Evolutionary conservation across 305 asterid genomes (phyloP).

Genomic region (Solanum chacoense): DNA sequence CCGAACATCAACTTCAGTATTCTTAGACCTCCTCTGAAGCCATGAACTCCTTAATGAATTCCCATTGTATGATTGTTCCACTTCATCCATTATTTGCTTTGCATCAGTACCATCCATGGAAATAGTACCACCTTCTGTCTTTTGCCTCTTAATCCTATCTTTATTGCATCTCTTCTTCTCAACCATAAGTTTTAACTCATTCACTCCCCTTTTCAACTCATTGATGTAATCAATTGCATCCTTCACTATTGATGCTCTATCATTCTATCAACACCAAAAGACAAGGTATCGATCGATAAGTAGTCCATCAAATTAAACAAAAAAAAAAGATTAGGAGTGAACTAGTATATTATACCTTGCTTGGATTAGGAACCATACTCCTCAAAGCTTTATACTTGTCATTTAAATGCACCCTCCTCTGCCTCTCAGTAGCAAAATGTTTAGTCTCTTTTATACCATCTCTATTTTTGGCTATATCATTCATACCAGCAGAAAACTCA

Average conservation of each 20-base stretch:
- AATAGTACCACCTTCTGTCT: slow-evolving; percentile 20
- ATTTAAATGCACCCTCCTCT: slow-evolving; percentile 56
- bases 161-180: slow-evolving; percentile 58
- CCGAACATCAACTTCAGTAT: slow-evolving; percentile 80
- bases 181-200: slow-evolving; percentile 46
- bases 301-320: neutral
- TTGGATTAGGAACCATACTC: slow-evolving; percentile 50
- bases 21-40: slow-evolving; percentile 79
- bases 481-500: slow-evolving; percentile 34
- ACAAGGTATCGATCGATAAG: neutral
- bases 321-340: neutral
- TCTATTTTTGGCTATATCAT: slow-evolving; percentile 23
- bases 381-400: slow-evolving; percentile 50
- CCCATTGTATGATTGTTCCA: slow-evolving; percentile 37
- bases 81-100: slow-evolving; percentile 25
- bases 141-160: slow-evolving; percentile 63
- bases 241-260: slow-evolving; percentile 66
- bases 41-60: slow-evolving; percentile 72
- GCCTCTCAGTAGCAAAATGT: slow-evolving; percentile 63
- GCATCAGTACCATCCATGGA: slow-evolving; percentile 17
- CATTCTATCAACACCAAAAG: slow-evolving; percentile 27
- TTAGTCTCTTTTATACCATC: slow-evolving; percentile 43
- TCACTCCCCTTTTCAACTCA: slow-evolving; percentile 70
- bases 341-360: slow-evolving; percentile 49
- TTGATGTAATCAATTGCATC: slow-evolving; percentile 67